Evolutionary conservation across 2,329 filamentous ascomycete species (phyloP), one percentile per base, ranked within the genome.

Genomic region (Cordyceps cateniannulata): DNA sequence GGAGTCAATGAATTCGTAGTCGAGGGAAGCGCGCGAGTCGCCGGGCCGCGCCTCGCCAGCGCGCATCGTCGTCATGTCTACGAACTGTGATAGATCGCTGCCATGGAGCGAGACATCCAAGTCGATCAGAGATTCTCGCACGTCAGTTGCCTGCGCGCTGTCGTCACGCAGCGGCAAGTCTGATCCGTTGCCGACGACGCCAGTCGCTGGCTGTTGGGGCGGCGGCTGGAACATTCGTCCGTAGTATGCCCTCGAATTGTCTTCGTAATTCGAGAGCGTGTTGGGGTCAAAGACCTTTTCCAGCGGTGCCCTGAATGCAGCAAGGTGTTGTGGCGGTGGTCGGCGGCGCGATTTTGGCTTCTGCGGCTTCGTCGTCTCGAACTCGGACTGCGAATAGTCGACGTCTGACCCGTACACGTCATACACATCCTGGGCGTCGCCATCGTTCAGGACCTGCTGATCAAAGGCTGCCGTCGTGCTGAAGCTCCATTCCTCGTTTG

Each of bases 201-300:
- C 58, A 12, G 58, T 45, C 48, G 35, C 47, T 1, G 61, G 63
- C 12, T 62, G 63, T 29, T 66, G 64, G 1, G 72, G 71, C 0
- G 75, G 72, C 2, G 75, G 75, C 27, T 78, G 74, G 0, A 71
- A 72, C 49, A 60, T 60, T 38, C 73, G 75, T 20, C 82, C 81
- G 65, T 88, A 88, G 66, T 87, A 86, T 45, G 76, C 76, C 32
- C 82, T 76, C 20, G 83, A 85, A 63, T 87, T 87, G 62, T 87
- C 85, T 25, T 85, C 80, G 63, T 88, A 88, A 63, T 80, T 85
- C 2, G 84, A 83, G 38, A 85, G 80, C 0, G 85, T 87, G 67
- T 87, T 85, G 5, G 84, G 84, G 62, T 88, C 85, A 67, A 88
- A 88, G 0, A 88, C 75, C 63, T 86, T 87, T 65, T 87, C 85